Conservation (phyloP, 1,284 basidiomycete species). For the Trametes pubescens region DNA sequence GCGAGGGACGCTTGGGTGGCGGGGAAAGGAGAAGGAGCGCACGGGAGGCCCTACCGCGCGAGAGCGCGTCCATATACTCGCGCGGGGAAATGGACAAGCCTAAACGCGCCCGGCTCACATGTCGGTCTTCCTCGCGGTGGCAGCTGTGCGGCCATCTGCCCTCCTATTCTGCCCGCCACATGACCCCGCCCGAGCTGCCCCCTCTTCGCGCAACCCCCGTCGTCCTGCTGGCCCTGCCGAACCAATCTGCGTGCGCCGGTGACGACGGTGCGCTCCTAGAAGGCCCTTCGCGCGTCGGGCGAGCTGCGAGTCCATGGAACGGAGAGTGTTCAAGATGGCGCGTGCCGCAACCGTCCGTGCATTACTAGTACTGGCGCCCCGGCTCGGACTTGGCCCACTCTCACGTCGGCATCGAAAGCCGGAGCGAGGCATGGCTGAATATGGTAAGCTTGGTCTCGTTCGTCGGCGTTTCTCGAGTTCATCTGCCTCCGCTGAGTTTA, state of each 20-base stretch:
- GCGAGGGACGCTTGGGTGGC: slow-evolving; percentile 8
- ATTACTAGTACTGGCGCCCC: not conserved
- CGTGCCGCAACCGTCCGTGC: not conserved
- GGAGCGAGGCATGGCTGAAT: not conserved
- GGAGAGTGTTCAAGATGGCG: not conserved
- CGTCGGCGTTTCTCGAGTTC: not conserved
- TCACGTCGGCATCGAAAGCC: slow-evolving; percentile 9
- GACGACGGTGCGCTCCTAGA: not conserved
- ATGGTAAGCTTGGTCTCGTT: not conserved
- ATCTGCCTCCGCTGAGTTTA: not conserved
- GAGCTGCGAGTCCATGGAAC: not conserved
- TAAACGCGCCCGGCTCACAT: slow-evolving; percentile 10
- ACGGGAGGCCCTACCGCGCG: not conserved
- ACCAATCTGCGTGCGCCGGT: not conserved
- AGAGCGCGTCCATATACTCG: slow-evolving; percentile 15
- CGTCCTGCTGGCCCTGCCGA: not conserved
- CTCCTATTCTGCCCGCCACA: slow-evolving; percentile 16
- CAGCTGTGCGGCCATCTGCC: slow-evolving; percentile 15
- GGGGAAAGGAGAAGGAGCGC: slow-evolving; percentile 10
- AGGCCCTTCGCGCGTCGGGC: not conserved
- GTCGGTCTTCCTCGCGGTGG: slow-evolving; percentile 3
- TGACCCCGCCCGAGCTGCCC: slow-evolving; percentile 13
- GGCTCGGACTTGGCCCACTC: slow-evolving; percentile 5
- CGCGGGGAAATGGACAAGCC: slow-evolving; percentile 13
- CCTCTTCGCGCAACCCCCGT: not conserved